Conservation (phyloP, 768 basidiomycete species). For the Postia placenta region DNA sequence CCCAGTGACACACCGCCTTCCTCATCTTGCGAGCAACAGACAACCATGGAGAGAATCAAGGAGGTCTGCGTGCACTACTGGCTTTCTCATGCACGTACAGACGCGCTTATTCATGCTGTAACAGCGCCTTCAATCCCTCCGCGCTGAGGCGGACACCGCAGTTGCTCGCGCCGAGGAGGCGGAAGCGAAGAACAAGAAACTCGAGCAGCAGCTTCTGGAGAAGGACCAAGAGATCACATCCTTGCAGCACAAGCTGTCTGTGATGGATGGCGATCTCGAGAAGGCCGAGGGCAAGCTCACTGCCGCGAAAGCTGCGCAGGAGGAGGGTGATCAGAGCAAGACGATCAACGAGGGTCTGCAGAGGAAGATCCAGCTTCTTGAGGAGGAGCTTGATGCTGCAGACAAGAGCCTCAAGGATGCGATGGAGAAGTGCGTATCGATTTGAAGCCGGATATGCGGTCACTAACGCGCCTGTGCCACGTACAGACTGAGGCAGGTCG, state of each 20-base stretch:
- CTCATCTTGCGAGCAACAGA: conserved; percentile 14
- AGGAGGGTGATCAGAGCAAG: conserved; percentile 66
- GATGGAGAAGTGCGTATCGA: conserved; percentile 80
- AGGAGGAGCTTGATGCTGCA: conserved; percentile 91
- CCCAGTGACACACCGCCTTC: conserved; percentile 10
- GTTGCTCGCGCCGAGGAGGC: conserved; percentile 80
- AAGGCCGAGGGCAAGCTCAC: conserved; percentile 60
- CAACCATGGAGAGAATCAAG: conserved; percentile 42
- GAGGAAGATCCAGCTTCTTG: conserved; percentile 86
- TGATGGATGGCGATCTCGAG: conserved; percentile 64
- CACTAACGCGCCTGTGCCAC: neutral
- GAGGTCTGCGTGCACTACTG: conserved; percentile 26
- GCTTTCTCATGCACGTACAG: neutral
- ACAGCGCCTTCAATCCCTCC: conserved; percentile 74
- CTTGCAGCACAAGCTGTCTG: conserved; percentile 60
- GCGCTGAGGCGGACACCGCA: conserved; percentile 79
- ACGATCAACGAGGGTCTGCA: conserved; percentile 64
- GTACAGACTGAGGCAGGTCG: conserved; percentile 84
- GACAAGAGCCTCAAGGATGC: conserved; percentile 98
- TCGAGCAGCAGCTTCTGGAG: conserved; percentile 65
- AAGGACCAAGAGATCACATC: conserved; percentile 87
- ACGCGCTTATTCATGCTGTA: neutral
- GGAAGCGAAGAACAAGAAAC: conserved; percentile 76
- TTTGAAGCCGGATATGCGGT: neutral
- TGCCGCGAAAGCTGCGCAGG: conserved; percentile 57